Evolutionary conservation across 2,329 filamentous ascomycete species (phyloP).

Genomic region (Penicillium crustosum): DNA sequence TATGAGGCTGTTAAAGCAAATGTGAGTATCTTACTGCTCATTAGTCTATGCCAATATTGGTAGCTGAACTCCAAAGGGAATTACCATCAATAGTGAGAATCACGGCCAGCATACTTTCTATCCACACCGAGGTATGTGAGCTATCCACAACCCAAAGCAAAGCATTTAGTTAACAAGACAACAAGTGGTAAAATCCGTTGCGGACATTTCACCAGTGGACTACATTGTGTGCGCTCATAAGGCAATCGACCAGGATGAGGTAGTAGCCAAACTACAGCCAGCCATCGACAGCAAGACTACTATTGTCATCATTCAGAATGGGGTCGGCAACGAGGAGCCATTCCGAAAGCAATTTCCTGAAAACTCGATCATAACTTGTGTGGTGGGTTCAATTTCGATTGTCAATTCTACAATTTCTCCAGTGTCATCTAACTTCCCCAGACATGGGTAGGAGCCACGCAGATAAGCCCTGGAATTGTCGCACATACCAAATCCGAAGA

Average conservation of each 20-base stretch:
- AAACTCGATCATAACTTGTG: constrained; percentile 39
- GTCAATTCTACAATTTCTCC: background rate
- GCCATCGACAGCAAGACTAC: constrained; percentile 40
- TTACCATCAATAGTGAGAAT: constrained; percentile 44
- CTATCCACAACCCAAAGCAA: background rate
- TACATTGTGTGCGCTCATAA: constrained; percentile 45
- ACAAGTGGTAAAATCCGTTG: constrained; percentile 41
- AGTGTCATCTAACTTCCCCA: constrained; percentile 9
- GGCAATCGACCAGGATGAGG: constrained; percentile 43
- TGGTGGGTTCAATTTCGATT: constrained; percentile 38
- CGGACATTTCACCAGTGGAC: constrained; percentile 36
- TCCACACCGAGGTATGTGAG: constrained; percentile 36
- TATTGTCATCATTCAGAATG: constrained; percentile 44
- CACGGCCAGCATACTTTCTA: constrained; percentile 41
- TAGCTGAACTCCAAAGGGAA: constrained; percentile 31
- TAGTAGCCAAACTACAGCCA: constrained; percentile 37
- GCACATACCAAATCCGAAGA: constrained; percentile 55
- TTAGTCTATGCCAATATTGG: background rate
- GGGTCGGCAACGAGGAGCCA: constrained; percentile 44
- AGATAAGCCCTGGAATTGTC: constrained; percentile 51
- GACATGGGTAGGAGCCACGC: constrained; percentile 53
- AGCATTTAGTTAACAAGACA: background rate
- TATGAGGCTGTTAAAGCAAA: constrained; percentile 45
- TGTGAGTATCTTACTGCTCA: constrained; percentile 22
- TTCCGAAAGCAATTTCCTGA: constrained; percentile 36